A percentile compares a stretch with the other conserved stretches of the same genome.
These are phyloP conservation scores for Kalmusia sp. DNA, from an alignment of 2,329 filamentous ascomycete species.

Conservation along the genomic window DNA sequence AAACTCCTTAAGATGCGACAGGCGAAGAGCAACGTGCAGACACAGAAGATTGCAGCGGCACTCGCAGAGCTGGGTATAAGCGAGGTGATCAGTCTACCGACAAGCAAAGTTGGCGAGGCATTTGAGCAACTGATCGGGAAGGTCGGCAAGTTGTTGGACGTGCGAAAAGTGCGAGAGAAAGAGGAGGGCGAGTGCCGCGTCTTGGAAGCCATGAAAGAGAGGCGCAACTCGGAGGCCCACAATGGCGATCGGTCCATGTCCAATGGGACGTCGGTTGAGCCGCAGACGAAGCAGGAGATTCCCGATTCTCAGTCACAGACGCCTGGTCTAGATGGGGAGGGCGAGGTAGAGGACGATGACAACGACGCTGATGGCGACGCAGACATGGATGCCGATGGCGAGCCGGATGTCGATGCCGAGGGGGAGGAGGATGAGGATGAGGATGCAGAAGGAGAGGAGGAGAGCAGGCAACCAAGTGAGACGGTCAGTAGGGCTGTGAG, in stretches of 20 bases:
- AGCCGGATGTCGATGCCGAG: slow-evolving; percentile 25
- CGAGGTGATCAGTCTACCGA: slow-evolving; percentile 75
- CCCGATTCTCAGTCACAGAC: slow-evolving; percentile 25
- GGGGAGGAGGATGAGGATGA: slow-evolving; percentile 27
- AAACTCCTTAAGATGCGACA: slow-evolving; percentile 79
- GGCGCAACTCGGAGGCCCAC: slow-evolving; percentile 22
- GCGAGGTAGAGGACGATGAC: slow-evolving; percentile 39
- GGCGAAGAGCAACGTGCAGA: slow-evolving; percentile 78
- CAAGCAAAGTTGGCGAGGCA: slow-evolving; percentile 71
- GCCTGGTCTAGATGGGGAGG: slow-evolving; percentile 63
- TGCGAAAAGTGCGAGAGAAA: slow-evolving; percentile 78
- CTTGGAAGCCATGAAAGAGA: slow-evolving; percentile 47
- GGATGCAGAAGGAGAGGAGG: slow-evolving; percentile 44
- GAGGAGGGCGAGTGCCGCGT: slow-evolving; percentile 68
- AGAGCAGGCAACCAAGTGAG: slow-evolving; percentile 36
- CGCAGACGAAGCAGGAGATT: slow-evolving; percentile 25
- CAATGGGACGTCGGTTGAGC: slow-evolving; percentile 31
- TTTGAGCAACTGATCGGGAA: slow-evolving; percentile 75
- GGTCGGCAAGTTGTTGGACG: slow-evolving; percentile 73
- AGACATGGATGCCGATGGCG: slow-evolving; percentile 22
- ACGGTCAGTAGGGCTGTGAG: slow-evolving; percentile 30
- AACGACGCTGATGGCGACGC: slow-evolving; percentile 40
- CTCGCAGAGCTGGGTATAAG: slow-evolving; percentile 76
- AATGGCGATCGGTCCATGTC: slow-evolving; percentile 25
- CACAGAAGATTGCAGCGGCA: slow-evolving; percentile 75